These are phyloP conservation scores for Dacryopinax spathularia DNA, from an alignment of 768 basidiomycete genomes.

Conservation along the genomic window DNA sequence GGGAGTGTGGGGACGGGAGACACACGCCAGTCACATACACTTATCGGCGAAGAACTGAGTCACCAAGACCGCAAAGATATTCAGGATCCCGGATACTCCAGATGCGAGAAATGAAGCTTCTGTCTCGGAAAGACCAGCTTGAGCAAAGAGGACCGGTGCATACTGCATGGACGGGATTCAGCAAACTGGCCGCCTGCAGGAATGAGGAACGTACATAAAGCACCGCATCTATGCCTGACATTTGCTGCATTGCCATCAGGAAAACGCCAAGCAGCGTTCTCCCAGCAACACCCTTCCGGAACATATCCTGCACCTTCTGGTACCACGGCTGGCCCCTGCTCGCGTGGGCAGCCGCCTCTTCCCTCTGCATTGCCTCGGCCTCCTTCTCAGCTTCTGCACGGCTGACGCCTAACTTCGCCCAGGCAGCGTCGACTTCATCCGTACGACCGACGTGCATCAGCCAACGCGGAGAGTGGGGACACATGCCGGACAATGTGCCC, in stretches of 20 bases:
- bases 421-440: slow-evolving; percentile 23
- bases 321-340: slow-evolving; percentile 11
- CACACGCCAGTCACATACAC: slow-evolving; percentile 24
- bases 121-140: slow-evolving; percentile 32
- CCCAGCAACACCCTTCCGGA: slow-evolving; percentile 19
- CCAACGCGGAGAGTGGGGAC: slow-evolving; percentile 33
- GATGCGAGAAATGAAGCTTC: slow-evolving; percentile 39
- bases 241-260: slow-evolving; percentile 32
- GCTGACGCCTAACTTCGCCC: slow-evolving; percentile 17
- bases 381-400: slow-evolving; percentile 21
- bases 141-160: slow-evolving; percentile 36
- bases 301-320: slow-evolving; percentile 15
- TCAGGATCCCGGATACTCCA: slow-evolving; percentile 36
- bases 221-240: slow-evolving; percentile 26
- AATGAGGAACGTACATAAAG: slow-evolving; percentile 19
- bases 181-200: not conserved
- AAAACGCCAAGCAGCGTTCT: slow-evolving; percentile 32
- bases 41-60: slow-evolving; percentile 26
- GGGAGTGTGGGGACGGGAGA: slow-evolving; percentile 1
- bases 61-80: slow-evolving; percentile 27
- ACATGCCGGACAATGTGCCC: slow-evolving; percentile 17
- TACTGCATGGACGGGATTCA: slow-evolving; percentile 19
- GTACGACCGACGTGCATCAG: slow-evolving; percentile 25
- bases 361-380: slow-evolving; percentile 15
- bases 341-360: not conserved